Percentiles rank a stretch among this genome's conserved stretches.
phyloP scores from a whole-genome alignment of 1,284 basidiomycete species.

The Trichosporon sp. region DNA sequence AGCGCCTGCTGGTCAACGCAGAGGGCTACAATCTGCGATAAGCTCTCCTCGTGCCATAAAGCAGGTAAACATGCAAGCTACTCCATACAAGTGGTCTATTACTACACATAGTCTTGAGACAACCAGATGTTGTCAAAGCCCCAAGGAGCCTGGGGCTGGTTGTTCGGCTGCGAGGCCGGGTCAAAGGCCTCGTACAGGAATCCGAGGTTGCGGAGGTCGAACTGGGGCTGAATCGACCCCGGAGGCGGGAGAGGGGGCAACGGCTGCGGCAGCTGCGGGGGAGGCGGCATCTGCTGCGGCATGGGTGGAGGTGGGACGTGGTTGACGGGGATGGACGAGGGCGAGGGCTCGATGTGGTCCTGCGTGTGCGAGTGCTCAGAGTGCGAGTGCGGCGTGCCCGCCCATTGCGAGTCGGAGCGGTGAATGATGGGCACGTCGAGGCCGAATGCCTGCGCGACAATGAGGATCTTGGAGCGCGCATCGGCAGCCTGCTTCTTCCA shows the following conservation, averaged over 20 bases:
- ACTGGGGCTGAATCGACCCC: not conserved
- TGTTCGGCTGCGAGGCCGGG: constrained; percentile 8
- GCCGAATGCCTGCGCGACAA: constrained; percentile 24
- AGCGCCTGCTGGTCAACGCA: too few species aligned
- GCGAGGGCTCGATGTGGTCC: not conserved
- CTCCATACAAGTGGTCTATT: not conserved
- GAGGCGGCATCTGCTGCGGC: not conserved
- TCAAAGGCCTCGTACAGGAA: constrained; percentile 29
- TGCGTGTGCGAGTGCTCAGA: not conserved
- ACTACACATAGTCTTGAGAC: constrained; percentile 16
- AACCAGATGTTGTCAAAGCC: constrained; percentile 13
- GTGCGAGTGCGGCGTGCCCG: not conserved
- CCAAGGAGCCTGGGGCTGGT: not conserved
- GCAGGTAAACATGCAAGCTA: not conserved
- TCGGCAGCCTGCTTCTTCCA: constrained; percentile 27
- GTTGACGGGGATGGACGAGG: not conserved
- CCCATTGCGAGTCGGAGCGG: not conserved
- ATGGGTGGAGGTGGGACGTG: not conserved
- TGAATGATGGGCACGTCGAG: constrained; percentile 19
- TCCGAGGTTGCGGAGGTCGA: constrained; percentile 23
- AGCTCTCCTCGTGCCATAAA: not conserved
- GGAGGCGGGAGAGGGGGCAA: constrained; percentile 7
- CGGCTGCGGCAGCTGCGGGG: not conserved
- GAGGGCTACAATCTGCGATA: not conserved
- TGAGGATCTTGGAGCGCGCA: constrained; percentile 24